A percentile compares a stretch with the other conserved stretches of the same genome.
Evolutionary conservation across 192 early-diverging fungal genomes (phyloP).

Genomic region (Thamnidium elegans): DNA sequence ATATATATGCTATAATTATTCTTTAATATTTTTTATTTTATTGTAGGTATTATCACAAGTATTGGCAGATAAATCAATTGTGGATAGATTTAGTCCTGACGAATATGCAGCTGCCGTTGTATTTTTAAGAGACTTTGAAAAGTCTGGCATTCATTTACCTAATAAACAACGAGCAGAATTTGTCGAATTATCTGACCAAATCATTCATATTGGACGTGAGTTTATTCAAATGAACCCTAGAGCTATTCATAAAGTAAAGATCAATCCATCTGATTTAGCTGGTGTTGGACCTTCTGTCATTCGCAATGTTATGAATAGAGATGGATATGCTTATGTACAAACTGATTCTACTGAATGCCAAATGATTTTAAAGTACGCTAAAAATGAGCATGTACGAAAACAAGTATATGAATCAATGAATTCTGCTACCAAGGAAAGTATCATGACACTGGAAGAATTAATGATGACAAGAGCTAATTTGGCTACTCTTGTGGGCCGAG

Average conservation of each 20-base stretch:
- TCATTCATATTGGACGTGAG: conserved; percentile 72
- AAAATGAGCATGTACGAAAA: conserved; percentile 63
- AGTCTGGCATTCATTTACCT: conserved; percentile 88
- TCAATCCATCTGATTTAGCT: conserved; percentile 38
- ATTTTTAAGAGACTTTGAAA: conserved; percentile 91
- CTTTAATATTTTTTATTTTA: not conserved
- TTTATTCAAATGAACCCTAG: conserved; percentile 56
- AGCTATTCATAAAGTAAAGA: conserved; percentile 36
- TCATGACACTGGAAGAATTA: conserved; percentile 69
- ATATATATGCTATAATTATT: not conserved
- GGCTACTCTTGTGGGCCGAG: conserved; percentile 70
- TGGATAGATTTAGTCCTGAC: conserved; percentile 55
- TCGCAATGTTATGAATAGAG: conserved; percentile 24
- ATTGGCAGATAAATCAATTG: conserved; percentile 56
- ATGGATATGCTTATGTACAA: conserved; percentile 53
- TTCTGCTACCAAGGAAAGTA: conserved; percentile 59
- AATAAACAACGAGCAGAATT: conserved; percentile 62
- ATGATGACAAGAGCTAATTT: conserved; percentile 71
- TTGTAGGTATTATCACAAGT: conserved; percentile 62
- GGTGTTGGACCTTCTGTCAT: conserved; percentile 40
- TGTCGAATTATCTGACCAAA: conserved; percentile 80
- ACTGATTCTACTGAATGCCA: conserved; percentile 57
- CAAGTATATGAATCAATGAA: conserved; percentile 76
- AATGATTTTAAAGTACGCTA: conserved; percentile 61
- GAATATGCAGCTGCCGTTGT: conserved; percentile 77